Base-by-base conservation (phyloP, 345 rosid species). In the Hypericum perforatum region DNA sequence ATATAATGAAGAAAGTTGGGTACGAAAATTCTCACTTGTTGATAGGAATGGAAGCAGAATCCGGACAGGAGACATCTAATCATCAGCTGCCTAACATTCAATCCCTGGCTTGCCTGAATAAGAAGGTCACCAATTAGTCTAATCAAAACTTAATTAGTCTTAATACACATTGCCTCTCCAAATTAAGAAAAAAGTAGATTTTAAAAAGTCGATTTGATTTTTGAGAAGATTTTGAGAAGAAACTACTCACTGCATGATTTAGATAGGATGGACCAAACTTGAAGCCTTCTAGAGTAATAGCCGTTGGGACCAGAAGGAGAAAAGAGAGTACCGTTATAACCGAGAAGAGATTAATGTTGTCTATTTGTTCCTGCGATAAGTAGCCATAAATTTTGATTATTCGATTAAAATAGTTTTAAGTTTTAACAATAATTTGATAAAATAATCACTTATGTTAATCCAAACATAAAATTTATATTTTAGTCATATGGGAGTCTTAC, bases 301-400 rank as follows among this genome's bases (percentile, higher is more conserved):
- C 92, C 5, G 72, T 14, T 9, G 98, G 98, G 63, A 70, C 82
- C 75, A 82, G 55, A 39, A 87, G 67, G 43, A 73, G 56, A 57
- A 87, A 85, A 37, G 89, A 82, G 38, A 85, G 78, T 2, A 82
- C 62, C 5, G 96, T 86, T 64, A 91, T 73, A 11, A 81, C 71
- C 10, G 95, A 87, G 80, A 91, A 87, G 59, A 85, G 83, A 64
- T 82, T 87, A 84, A 82, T 64, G 65, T 87, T 87, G 72, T 91
- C 96, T 87, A 91, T 45, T 10, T 78, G 36, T 59, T 76, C 96
- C 95, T 86, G 82, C 58, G 15, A 58, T 6, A 22, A 22, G 32
- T 1, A 22, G 32, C 32, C 32, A 22, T 1, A 22, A 22, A 22
- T 22, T 22, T 22, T 22, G 32, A 22, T 22, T 22, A 22, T 1